Base-by-base conservation (phyloP, 495 filamentous ascomycete species). In the Aspergillus biplanus region DNA sequence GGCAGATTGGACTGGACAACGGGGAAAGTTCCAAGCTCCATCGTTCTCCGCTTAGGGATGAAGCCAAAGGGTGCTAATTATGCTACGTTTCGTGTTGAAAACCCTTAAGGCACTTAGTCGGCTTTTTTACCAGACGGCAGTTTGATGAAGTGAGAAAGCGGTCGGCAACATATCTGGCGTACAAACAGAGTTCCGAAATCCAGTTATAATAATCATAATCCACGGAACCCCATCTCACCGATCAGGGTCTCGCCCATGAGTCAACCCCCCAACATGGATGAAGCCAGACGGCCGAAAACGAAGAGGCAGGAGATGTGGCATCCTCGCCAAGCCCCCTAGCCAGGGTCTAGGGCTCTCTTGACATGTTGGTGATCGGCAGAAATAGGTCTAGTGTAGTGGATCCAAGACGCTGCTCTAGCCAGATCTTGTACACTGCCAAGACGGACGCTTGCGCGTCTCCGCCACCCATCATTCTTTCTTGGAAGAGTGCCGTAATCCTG, bases 401-500 rank as follows among this genome's bases (percentile, higher is more conserved):
- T 34, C 58, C n/a, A 11, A 33, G 59, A 56, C 60, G 18, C 58
- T 61, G 61, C 67, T 73, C 71, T 74, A 71, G 74, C 69, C 73
- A 73, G 71, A 80, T 78, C 75, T 67, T 64, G 67, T 66, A 21
- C 64, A 58, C 49, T 67, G 75, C 77, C 78, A 80, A 79, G 78
- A 76, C 74, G 72, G 68, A 74, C 67, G 77, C 76, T 80, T 80
- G 78, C 78, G 78, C 73, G 78, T 78, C 78, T 78, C 78, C 75
- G 70, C 68, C 73, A 69, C 67, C 37, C 50, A 56, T 49, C 55
- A 57, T 55, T 63, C 63, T 59, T 63, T 63, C 65, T 57, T 65
- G 60, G 62, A 65, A 53, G 66, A 59, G 56, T 54, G 27, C 21
- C 27, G 52, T 54, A 54, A 67, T 64, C 65, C 59, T 64, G 66